Evolutionary conservation across 2,329 filamentous ascomycete species (phyloP).

Genomic region (Cercospora sp.): DNA sequence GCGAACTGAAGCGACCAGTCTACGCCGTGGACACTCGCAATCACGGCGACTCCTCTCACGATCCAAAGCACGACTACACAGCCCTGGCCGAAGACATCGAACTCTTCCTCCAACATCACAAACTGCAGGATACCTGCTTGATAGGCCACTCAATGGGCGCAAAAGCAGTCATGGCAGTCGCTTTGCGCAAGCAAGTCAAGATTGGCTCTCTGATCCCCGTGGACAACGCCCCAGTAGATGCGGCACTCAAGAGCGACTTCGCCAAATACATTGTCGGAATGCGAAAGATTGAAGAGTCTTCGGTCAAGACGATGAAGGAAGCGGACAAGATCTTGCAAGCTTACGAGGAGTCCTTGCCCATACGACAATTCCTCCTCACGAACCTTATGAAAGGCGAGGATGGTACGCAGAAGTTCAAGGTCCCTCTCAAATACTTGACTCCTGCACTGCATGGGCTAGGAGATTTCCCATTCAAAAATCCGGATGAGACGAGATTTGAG

Average conservation of each 20-base stretch:
- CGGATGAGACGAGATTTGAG: constrained; percentile 66
- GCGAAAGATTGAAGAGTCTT: constrained; percentile 72
- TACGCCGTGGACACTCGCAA: constrained; percentile 90
- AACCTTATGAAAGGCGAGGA: constrained; percentile 68
- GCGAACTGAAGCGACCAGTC: constrained; percentile 75
- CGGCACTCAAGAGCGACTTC: constrained; percentile 72
- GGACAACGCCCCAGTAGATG: constrained; percentile 89
- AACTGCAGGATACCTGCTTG: constrained; percentile 68
- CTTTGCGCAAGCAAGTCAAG: constrained; percentile 67
- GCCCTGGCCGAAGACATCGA: constrained; percentile 82
- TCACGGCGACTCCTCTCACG: constrained; percentile 86
- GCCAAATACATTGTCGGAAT: constrained; percentile 80
- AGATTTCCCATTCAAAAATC: constrained; percentile 83
- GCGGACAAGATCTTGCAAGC: constrained; percentile 76
- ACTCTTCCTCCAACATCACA: constrained; percentile 72
- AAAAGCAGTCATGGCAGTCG: constrained; percentile 87
- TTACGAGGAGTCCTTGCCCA: constrained; percentile 71
- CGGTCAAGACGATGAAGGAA: constrained; percentile 68
- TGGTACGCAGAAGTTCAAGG: constrained; percentile 68
- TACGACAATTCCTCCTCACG: constrained; percentile 88
- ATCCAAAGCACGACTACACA: constrained; percentile 72
- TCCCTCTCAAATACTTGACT: constrained; percentile 73
- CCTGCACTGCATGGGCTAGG: constrained; percentile 72
- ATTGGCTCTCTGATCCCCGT: constrained; percentile 76
- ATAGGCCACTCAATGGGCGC: constrained; percentile 98